Evolutionary conservation across 352 stramenopile genomes (phyloP), one percentile per base, ranked within the genome.

Genomic region (Thalassiosira ordinaria): DNA sequence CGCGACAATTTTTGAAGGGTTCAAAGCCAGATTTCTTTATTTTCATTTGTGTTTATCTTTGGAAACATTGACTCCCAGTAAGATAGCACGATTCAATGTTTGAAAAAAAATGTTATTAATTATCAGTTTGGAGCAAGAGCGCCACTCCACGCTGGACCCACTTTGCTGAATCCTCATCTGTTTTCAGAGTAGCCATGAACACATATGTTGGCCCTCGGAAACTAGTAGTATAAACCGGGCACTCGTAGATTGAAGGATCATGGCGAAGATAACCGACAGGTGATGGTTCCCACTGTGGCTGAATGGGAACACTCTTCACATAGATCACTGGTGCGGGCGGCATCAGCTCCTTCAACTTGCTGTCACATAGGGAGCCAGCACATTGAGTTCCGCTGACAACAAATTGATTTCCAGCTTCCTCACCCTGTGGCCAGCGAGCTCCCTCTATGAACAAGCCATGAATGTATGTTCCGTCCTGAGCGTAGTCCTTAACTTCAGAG

Each of bases 381-480:
- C 95, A 98, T 64, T 92, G 85, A 16, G 94, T 97, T 29, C 92
- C 85, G 0, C 94, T 95, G 2, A 96, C 89, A 13, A 84, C 80
- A 29, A 97, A 96, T 6, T 94, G 78, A 35, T 97, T 90, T 69
- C 95, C 96, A 35, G 94, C 95, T 71, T 97, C 96, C 56, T 98
- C 95, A 1, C 94, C 76, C 8, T 91, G 91, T 29, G 91, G 94
- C 95, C 95, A 99, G 9, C 97, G 90, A 24, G 97, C 96, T 39
- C 97, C 97, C 86, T 99, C 97, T 20, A 99, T 96, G 84, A 97
- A 98, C 5, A 99, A 84, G 1, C 97, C 97, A 75, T 98, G 95
- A 52, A 97, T 93, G 67, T 98, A 98, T 2, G 97, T 95, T 27
- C 97, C 97, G 75, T 98, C 95, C 31, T 88, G 66, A 14, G 85